Evolutionary conservation across 1,139 yeast genomes (phyloP), one percentile per base, ranked within the genome.

Genomic region (Pneumocystis wakefieldiae): DNA sequence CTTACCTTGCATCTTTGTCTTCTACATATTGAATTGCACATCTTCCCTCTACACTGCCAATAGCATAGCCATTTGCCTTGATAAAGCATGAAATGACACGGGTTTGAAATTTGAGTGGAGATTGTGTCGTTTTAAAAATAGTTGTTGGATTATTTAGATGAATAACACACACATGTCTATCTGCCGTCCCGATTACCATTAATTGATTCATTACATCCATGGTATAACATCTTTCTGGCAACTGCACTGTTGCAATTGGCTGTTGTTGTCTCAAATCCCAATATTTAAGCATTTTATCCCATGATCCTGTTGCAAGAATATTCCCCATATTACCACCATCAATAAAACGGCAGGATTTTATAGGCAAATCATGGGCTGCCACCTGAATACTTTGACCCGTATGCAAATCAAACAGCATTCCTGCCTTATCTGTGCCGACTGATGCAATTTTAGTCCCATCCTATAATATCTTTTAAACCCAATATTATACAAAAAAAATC

Each of bases 21-120:
- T 88, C 95, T 63, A 92, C 83, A 74, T 91, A 92, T 71, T 90
- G 96, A 70, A 94, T 85, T n/a, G 96, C 96, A 75, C 97, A 90
- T 69, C 99, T 80, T 35, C 98, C 98, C 76, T 92, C 99, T 62
- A 92, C 83, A 2, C 96, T 86, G 5, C 96, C 97, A 62, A 92
- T 76, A 0, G 96, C 97, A 74, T 82, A 94, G 7, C 97, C 97
- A 70, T 87, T 86, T 12, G 95, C 97, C 67, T 84, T 85, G 8
- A 91, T 91, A 73, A 86, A 88, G 73, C 98, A 92, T 19, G 87
- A 77, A 2, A 94, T 80, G 2, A 85, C 78, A 67, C 96, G 79
- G 0, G 97, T 90, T 76, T 91, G 97, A 83, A 86, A 86, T 76
- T 90, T 90, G 70, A 92, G 79, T 10, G 97, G 96, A n/a, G 95